Percentiles rank a stretch among this genome's conserved stretches.
Conservation (phyloP, 129 eudicot species). For the Silybum marianum region DNA sequence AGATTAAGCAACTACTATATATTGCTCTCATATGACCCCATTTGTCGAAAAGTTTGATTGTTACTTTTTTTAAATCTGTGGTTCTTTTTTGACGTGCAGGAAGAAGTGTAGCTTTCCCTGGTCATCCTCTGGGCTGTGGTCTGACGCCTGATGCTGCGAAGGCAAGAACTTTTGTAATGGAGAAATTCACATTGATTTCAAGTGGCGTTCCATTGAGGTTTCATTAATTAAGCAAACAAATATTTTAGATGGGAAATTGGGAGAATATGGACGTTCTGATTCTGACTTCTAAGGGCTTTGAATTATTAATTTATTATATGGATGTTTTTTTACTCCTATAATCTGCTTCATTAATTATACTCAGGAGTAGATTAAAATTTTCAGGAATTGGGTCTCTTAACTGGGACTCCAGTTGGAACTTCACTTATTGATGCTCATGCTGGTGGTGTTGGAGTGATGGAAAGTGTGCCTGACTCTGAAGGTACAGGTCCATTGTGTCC, state of each 20-base stretch:
- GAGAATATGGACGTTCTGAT: conserved; percentile 2
- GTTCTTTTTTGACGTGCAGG: conserved; percentile 47
- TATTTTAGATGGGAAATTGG: conserved; percentile 2
- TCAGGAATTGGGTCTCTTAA: conserved; percentile 82
- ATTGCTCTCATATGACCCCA: not conserved
- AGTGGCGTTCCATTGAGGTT: conserved; percentile 50
- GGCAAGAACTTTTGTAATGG: conserved; percentile 67
- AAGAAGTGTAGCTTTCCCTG: conserved; percentile 99
- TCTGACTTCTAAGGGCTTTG: conserved; percentile 11
- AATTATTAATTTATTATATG: too few species aligned
- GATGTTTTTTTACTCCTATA: not conserved
- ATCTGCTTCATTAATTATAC: conserved; percentile 6
- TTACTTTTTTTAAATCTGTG: not conserved
- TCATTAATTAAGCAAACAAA: conserved; percentile 26
- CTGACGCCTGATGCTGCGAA: conserved; percentile 87
- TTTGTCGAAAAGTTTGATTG: conserved; percentile 9
- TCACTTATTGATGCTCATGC: conserved; percentile 99
- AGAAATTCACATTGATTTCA: conserved; percentile 51
- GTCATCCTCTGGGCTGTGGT: conserved; percentile 95
- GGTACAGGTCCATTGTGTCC: conserved; percentile 44
- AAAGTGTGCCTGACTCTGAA: conserved; percentile 65
- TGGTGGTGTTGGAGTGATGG: conserved; percentile 99
- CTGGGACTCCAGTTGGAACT: conserved; percentile 94
- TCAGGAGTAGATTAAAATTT: conserved; percentile 7
- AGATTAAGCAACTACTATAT: not conserved